These are phyloP conservation scores for Phytopythium delawarense DNA, from an alignment of 352 stramenopile genomes.

Conservation along the genomic window DNA sequence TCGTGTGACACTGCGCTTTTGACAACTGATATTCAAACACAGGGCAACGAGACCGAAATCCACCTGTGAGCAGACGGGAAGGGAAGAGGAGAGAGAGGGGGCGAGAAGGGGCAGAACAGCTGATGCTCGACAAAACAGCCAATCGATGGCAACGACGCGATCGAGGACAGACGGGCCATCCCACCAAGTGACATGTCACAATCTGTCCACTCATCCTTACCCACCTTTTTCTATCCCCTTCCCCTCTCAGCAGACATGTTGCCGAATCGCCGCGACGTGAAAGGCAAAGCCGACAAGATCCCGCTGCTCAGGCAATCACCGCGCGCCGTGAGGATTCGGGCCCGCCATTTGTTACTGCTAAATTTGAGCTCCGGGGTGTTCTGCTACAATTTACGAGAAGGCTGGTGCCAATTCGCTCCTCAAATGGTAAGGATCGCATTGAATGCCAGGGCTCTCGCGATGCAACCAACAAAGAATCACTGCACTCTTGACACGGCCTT, in stretches of 20 bases:
- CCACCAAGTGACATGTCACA: neutral
- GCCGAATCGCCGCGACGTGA: neutral
- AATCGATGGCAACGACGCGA: neutral
- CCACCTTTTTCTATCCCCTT: slow-evolving; percentile 6
- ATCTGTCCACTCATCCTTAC: slow-evolving; percentile 1
- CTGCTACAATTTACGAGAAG: too few relatives aligned
- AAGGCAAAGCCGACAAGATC: slow-evolving; percentile 1
- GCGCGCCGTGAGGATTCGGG: neutral
- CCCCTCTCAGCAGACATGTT: slow-evolving; percentile 1
- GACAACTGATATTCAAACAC: slow-evolving; percentile 5
- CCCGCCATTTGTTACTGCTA: neutral
- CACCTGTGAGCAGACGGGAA: neutral
- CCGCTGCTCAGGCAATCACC: neutral
- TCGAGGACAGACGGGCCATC: neutral
- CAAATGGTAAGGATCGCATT: too few relatives aligned
- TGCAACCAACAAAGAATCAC: neutral
- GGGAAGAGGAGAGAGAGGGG: neutral
- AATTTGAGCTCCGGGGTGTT: too few relatives aligned
- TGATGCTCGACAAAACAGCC: neutral
- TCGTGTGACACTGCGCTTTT: slow-evolving; percentile 2
- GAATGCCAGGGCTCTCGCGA: too few relatives aligned
- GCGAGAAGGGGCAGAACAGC: neutral
- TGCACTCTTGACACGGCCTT: neutral
- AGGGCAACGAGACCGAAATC: neutral
- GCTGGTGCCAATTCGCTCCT: too few relatives aligned